Percentiles rank a stretch among this genome's conserved stretches.
Evolutionary conservation across 2,329 filamentous ascomycete species (phyloP).

Genomic region (Talaromyces sp.): DNA sequence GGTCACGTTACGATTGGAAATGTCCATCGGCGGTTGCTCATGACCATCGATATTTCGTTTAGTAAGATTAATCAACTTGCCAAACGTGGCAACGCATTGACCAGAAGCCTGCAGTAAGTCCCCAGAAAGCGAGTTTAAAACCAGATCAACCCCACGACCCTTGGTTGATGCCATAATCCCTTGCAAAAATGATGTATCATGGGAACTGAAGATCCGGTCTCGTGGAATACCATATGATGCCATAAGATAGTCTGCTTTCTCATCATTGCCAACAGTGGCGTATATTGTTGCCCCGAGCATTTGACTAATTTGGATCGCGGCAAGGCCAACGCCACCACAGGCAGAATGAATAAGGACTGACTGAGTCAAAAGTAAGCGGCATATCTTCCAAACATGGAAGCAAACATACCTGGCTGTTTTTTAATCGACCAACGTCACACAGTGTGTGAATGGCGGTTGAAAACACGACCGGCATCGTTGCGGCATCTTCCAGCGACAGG

Average conservation of each 20-base stretch:
- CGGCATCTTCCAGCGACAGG: background rate
- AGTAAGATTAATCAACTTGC: constrained; percentile 27
- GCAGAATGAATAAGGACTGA: constrained; percentile 31
- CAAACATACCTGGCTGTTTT: no score
- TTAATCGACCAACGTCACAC: background rate
- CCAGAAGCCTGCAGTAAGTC: constrained; percentile 21
- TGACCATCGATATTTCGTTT: constrained; percentile 21
- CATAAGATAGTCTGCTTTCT: background rate
- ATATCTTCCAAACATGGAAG: no score
- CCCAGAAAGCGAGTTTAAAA: constrained; percentile 23
- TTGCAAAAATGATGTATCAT: constrained; percentile 20
- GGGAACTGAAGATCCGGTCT: constrained; percentile 30
- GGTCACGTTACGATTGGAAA: constrained; percentile 21
- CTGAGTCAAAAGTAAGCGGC: no score
- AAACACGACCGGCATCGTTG: background rate
- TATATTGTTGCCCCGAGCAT: constrained; percentile 26
- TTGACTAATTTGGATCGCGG: constrained; percentile 26
- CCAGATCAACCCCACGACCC: constrained; percentile 30
- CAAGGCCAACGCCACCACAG: constrained; percentile 29
- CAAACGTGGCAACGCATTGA: constrained; percentile 24
- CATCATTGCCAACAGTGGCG: background rate
- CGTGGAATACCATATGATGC: constrained; percentile 17
- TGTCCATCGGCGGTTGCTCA: constrained; percentile 21
- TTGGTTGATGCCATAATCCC: constrained; percentile 23
- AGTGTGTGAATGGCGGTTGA: background rate